These are phyloP conservation scores for Coemansia sp. DNA, from an alignment of 192 early-diverging fungal genomes.

Conservation along the genomic window DNA sequence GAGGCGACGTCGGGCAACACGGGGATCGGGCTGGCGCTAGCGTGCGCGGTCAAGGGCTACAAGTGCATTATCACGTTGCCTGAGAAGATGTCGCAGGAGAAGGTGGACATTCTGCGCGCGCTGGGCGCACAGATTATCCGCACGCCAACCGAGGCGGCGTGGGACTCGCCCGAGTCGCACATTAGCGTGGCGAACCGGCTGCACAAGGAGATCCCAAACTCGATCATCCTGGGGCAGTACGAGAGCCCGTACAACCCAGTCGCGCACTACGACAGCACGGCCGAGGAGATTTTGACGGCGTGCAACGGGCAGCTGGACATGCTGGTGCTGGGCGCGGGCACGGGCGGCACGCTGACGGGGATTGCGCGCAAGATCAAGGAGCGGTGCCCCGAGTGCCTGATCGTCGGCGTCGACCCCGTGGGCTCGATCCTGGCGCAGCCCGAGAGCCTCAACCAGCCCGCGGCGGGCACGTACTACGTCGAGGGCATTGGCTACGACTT, in stretches of 20 bases:
- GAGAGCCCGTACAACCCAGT: constrained; percentile 95
- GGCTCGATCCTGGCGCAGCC: constrained; percentile 93
- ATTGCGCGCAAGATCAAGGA: constrained; percentile 95
- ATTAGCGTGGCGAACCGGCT: constrained; percentile 94
- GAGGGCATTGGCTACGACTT: constrained; percentile 99
- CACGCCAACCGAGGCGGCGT: constrained; percentile 98
- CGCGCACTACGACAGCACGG: constrained; percentile 92
- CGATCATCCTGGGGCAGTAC: constrained; percentile 97
- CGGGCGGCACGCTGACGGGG: constrained; percentile 96
- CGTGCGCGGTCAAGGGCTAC: constrained; percentile 99
- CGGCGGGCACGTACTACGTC: constrained; percentile 76
- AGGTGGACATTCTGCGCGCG: constrained; percentile 97
- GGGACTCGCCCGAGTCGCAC: constrained; percentile 98
- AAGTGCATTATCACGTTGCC: constrained; percentile 96
- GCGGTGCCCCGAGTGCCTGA: constrained; percentile 73
- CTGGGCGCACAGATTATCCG: constrained; percentile 97
- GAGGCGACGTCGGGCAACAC: constrained; percentile 99
- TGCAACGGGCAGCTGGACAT: constrained; percentile 92
- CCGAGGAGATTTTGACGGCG: constrained; percentile 74
- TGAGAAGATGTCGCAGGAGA: constrained; percentile 99
- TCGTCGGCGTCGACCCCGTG: constrained; percentile 91
- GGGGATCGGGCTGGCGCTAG: constrained; percentile 95
- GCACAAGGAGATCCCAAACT: constrained; percentile 92
- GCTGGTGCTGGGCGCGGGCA: constrained; percentile 92
- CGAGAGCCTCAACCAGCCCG: constrained; percentile 67